Conservation (phyloP, 2,329 filamentous ascomycete genomes). For the Onygenales sp. region DNA sequence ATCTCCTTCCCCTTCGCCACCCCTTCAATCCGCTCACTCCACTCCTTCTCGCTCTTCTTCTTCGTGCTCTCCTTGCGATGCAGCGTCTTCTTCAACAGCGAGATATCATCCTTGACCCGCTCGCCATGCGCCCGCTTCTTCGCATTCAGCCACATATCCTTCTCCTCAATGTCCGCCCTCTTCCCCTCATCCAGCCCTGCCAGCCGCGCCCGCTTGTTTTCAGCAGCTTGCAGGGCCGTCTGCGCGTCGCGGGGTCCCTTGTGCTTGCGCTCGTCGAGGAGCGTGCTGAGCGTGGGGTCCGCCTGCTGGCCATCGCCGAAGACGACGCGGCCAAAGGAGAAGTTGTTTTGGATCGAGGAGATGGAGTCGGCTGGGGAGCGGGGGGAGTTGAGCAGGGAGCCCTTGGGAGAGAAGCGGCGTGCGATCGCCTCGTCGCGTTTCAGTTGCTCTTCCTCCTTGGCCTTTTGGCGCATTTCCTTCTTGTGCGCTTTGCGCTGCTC, state of each 20-base stretch:
- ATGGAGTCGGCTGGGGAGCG: slow-evolving; percentile 39
- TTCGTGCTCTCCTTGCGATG: slow-evolving; percentile 87
- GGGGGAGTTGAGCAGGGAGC: slow-evolving; percentile 47
- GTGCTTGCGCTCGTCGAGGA: slow-evolving; percentile 60
- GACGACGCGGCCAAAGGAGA: slow-evolving; percentile 83
- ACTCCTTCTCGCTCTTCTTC: slow-evolving; percentile 85
- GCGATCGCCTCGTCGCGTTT: slow-evolving; percentile 49
- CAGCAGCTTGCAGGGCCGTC: slow-evolving; percentile 73
- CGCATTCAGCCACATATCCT: slow-evolving; percentile 88
- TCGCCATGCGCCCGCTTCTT: slow-evolving; percentile 84
- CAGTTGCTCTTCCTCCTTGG: slow-evolving; percentile 68
- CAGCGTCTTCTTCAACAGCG: slow-evolving; percentile 81
- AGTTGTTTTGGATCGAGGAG: slow-evolving; percentile 49
- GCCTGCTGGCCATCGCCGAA: slow-evolving; percentile 79
- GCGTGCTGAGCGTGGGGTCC: slow-evolving; percentile 55
- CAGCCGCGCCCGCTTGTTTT: slow-evolving; percentile 77
- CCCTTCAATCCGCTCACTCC: slow-evolving; percentile 62
- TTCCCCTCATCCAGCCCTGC: slow-evolving; percentile 67
- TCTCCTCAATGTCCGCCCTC: slow-evolving; percentile 78
- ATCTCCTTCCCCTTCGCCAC: slow-evolving; percentile 68
- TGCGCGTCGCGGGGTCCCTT: slow-evolving; percentile 78
- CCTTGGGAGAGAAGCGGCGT: slow-evolving; percentile 45
- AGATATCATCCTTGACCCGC: slow-evolving; percentile 77
- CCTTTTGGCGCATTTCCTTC: slow-evolving; percentile 68
- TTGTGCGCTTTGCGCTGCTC: slow-evolving; percentile 79